A percentile compares a stretch with the other conserved stretches of the same genome.
Conservation (phyloP, 2,329 filamentous ascomycete genomes). For the Trichoderma harzianum region DNA sequence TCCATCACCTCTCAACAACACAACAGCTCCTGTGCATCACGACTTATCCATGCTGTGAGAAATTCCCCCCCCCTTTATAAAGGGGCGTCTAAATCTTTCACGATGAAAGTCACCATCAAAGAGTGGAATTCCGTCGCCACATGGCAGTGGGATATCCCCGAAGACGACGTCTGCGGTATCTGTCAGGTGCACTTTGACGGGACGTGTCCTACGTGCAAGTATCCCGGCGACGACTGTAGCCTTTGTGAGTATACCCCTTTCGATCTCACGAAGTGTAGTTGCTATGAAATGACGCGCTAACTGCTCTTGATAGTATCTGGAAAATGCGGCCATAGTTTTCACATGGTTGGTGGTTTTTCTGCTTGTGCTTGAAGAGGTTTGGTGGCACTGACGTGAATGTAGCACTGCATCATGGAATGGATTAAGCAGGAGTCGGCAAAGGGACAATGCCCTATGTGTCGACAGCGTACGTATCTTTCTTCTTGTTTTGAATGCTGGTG, state of each 20-base stretch:
- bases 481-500: neutral
- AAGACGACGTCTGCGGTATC: slow-evolving; percentile 97
- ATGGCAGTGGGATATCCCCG: slow-evolving; percentile 96
- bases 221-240: slow-evolving; percentile 92
- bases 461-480: slow-evolving; percentile 65
- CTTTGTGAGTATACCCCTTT: slow-evolving; percentile 59
- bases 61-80: neutral
- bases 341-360: slow-evolving; percentile 65
- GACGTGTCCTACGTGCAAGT: slow-evolving; percentile 97
- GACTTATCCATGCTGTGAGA: neutral
- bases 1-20: neutral
- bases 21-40: neutral
- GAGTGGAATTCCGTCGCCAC: slow-evolving; percentile 92
- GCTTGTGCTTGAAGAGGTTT: neutral
- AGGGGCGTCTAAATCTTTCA: neutral
- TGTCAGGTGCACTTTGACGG: slow-evolving; percentile 98
- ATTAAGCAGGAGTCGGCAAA: slow-evolving; percentile 91
- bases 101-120: slow-evolving; percentile 93
- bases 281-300: neutral
- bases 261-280: too few relatives aligned
- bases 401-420: slow-evolving; percentile 97
- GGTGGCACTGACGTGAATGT: slow-evolving; percentile 2
- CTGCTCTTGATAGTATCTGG: slow-evolving; percentile 68
- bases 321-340: slow-evolving; percentile 95
- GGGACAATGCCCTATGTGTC: slow-evolving; percentile 96